These are phyloP conservation scores for Thielaviopsis populi DNA, from an alignment of 2,329 filamentous ascomycete genomes.

Conservation along the genomic window DNA sequence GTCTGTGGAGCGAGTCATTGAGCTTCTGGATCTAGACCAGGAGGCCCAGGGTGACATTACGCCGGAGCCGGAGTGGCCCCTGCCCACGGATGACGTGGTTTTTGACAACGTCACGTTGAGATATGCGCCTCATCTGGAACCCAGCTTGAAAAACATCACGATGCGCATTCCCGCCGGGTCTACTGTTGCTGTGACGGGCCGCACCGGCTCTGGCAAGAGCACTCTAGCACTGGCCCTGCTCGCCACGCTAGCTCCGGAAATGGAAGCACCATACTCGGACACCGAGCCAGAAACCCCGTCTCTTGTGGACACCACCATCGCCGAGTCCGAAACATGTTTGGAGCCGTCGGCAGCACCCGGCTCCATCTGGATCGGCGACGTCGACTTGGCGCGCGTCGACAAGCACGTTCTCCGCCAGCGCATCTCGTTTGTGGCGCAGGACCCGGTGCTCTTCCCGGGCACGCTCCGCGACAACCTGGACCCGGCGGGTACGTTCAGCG, in stretches of 20 bases:
- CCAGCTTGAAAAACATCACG: constrained; percentile 51
- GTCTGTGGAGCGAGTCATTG: constrained; percentile 72
- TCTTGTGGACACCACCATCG: constrained; percentile 1
- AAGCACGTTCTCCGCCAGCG: constrained; percentile 41
- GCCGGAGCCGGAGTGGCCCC: constrained; percentile 66
- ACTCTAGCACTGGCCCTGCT: constrained; percentile 50
- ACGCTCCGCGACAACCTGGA: constrained; percentile 52
- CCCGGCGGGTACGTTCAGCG: constrained; percentile 43
- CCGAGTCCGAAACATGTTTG: constrained; percentile 4
- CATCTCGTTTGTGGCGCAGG: constrained; percentile 49
- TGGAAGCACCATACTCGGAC: constrained; percentile 2
- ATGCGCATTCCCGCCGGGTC: constrained; percentile 55
- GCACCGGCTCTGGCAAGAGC: constrained; percentile 78
- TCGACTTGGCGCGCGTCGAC: constrained; percentile 38
- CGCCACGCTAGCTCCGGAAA: constrained; percentile 36
- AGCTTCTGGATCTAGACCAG: constrained; percentile 63
- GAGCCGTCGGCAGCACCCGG: constrained; percentile 26
- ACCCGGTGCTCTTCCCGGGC: constrained; percentile 46
- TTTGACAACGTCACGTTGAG: constrained; percentile 66
- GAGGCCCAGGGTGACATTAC: constrained; percentile 51
- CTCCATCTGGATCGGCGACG: constrained; percentile 36
- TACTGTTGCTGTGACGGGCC: constrained; percentile 55
- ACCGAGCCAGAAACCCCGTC: background rate
- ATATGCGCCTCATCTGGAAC: constrained; percentile 64
- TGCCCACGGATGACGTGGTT: constrained; percentile 51